A percentile compares a stretch with the other conserved stretches of the same genome.
These are phyloP conservation scores for Backusella tarrabulga DNA, from an alignment of 192 early-diverging fungal species.

Conservation along the genomic window DNA sequence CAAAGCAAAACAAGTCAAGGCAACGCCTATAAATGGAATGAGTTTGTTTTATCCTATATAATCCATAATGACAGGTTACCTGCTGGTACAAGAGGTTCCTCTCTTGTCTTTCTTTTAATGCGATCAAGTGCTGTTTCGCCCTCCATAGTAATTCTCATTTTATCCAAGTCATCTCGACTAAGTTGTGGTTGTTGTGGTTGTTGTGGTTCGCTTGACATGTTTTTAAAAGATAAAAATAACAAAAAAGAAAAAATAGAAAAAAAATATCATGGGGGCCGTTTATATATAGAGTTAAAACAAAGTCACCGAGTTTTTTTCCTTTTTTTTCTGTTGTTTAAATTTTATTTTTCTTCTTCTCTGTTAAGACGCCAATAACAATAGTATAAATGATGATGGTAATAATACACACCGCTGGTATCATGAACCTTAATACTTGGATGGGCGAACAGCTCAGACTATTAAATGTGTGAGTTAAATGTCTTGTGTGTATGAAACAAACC, in stretches of 20 bases:
- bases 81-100: conserved; percentile 41
- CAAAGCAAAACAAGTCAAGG: conserved; percentile 39
- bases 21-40: conserved; percentile 25
- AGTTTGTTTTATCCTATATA: not conserved
- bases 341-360: conserved; percentile 18
- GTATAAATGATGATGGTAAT: conserved; percentile 35
- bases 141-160: conserved; percentile 23
- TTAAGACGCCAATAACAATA: conserved; percentile 28
- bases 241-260: not conserved
- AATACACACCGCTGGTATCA: conserved; percentile 33
- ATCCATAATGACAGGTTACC: conserved; percentile 9
- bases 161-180: conserved; percentile 23
- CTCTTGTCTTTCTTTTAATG: conserved; percentile 33
- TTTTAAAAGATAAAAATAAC: not conserved
- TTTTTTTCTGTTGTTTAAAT: conserved; percentile 2
- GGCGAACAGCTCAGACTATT: conserved; percentile 36
- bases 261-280: not conserved
- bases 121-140: conserved; percentile 29
- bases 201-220: conserved; percentile 9
- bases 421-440: conserved; percentile 32
- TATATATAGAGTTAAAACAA: not conserved
- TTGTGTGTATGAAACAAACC: too few species aligned
- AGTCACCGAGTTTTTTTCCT: not conserved
- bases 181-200: not conserved
- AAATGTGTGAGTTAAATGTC: too few species aligned